Conservation (phyloP, 2,329 filamentous ascomycete genomes). For the Coccinonectria pachysandricola region DNA sequence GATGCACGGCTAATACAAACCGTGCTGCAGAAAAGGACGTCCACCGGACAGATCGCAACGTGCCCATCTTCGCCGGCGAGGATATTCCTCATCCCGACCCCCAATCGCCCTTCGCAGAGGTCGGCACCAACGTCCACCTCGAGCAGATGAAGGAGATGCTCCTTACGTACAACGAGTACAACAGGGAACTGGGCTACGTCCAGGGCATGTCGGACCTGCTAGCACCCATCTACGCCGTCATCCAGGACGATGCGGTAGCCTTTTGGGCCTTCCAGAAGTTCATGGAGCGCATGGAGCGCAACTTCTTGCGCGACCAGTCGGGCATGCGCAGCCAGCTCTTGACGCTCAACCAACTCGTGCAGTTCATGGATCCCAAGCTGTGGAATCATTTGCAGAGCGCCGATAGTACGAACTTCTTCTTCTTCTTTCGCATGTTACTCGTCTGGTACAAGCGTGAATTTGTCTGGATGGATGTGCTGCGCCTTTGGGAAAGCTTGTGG, state of each 20-base stretch:
- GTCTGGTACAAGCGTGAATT: constrained; percentile 99
- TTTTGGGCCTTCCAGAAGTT: constrained; percentile 96
- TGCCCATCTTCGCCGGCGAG: constrained; percentile 92
- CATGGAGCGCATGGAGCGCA: constrained; percentile 97
- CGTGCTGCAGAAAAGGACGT: constrained; percentile 79
- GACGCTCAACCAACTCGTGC: constrained; percentile 86
- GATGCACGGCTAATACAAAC: too few species aligned
- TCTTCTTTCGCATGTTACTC: constrained; percentile 97
- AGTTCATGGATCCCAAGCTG: constrained; percentile 91
- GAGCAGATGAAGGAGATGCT: constrained; percentile 99
- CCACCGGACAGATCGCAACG: constrained; percentile 87
- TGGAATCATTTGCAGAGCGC: constrained; percentile 82
- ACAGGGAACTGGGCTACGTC: constrained; percentile 89
- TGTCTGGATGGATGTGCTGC: constrained; percentile 73
- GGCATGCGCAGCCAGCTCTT: constrained; percentile 90
- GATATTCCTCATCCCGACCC: constrained; percentile 95
- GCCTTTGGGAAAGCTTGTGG: constrained; percentile 90
- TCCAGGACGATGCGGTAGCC: constrained; percentile 92
- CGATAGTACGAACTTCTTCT: constrained; percentile 98
- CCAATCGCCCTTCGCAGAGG: constrained; percentile 84
- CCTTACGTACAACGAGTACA: constrained; percentile 96
- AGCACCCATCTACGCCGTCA: constrained; percentile 89
- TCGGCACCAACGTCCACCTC: constrained; percentile 91
- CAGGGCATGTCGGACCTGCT: constrained; percentile 98
- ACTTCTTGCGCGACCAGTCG: constrained; percentile 90